phyloP scores from a whole-genome alignment of 1,284 basidiomycete genomes.

The Malassezia yamatoensis region DNA sequence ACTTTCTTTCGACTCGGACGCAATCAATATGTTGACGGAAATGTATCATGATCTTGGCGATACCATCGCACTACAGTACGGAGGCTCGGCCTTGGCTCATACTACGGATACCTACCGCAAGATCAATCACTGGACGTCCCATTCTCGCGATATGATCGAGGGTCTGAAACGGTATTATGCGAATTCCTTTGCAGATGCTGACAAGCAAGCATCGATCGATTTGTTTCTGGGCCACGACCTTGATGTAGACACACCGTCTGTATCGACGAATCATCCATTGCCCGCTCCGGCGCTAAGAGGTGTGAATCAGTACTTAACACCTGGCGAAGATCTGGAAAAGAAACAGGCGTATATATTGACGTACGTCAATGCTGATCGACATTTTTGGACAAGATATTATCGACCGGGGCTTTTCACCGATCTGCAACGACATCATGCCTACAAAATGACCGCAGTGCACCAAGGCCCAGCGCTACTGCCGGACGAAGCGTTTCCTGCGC shows the following conservation, averaged over 20 bases:
- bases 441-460: constrained; percentile 47
- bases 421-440: constrained; percentile 43
- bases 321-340: constrained; percentile 16
- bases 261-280: not conserved
- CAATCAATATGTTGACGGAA: constrained; percentile 91
- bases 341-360: constrained; percentile 25
- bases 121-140: constrained; percentile 89
- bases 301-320: not conserved
- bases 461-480: constrained; percentile 13
- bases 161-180: constrained; percentile 92
- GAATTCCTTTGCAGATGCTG: constrained; percentile 76
- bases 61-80: constrained; percentile 74
- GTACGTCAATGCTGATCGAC: constrained; percentile 30
- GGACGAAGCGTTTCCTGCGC: constrained; percentile 1
- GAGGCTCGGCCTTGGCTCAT: constrained; percentile 76
- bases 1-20: constrained; percentile 84
- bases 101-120: constrained; percentile 91
- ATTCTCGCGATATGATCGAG: constrained; percentile 92
- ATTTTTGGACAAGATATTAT: constrained; percentile 47
- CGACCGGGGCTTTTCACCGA: constrained; percentile 45
- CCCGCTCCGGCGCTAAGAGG: constrained; percentile 1
- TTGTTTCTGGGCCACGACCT: constrained; percentile 59
- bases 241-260: not conserved
- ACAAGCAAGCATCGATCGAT: constrained; percentile 96
- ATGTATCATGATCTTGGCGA: constrained; percentile 69